Base-by-base conservation (phyloP, 805 yeast genomes). In the Diddensiella transvaalensis region DNA sequence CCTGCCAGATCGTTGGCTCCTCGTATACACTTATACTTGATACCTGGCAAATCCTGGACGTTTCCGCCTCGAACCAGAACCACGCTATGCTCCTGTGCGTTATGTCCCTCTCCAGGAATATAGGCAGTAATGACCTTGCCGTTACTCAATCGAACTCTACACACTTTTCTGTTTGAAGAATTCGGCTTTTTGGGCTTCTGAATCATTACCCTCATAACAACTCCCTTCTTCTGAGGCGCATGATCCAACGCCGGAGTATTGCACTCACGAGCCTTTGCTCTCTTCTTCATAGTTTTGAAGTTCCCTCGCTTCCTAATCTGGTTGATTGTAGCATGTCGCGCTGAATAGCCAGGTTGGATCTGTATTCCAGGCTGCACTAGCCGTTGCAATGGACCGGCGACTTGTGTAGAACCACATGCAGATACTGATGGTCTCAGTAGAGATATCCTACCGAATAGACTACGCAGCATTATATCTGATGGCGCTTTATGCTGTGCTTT, bases 91-190 rank as follows among this genome's bases (percentile, higher is more conserved):
- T 93, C 99, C 72, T 93, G 98, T 19, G 95, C 72, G 63, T 93
- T 93, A 69, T 93, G 99, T 18, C 99, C 99, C 65, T 93, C 97
- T 47, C 99, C 99, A 13, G 97, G 96, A 49, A 93, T 93, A 66
- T 89, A 90, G 1, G 96, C 96, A 40, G 91, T 83, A 15, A 93
- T 79, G 43, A 87, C 82, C 56, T 83, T 84, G 22, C 98, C 99
- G 60, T 87, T 91, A 8, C 95, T 79, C 52, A 93, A 75, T 69
- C 96, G 79, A 19, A 93, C 98, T 73, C 98, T 85, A 55, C 95
- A 89, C 41, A 95, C 96, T 68, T 93, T 93, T 71, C 99, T 80
- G 71, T 90, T 91, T 17, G 99, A 97, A 39, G 98, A 91, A 73
- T 93, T 93, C 30, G 99, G 99, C 67, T 93, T 93, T 74, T 93